Percentiles rank a stretch among this genome's conserved stretches.
These are phyloP conservation scores for Botryosphaeria dothidea DNA, from an alignment of 2,329 filamentous ascomycete species.

Conservation along the genomic window DNA sequence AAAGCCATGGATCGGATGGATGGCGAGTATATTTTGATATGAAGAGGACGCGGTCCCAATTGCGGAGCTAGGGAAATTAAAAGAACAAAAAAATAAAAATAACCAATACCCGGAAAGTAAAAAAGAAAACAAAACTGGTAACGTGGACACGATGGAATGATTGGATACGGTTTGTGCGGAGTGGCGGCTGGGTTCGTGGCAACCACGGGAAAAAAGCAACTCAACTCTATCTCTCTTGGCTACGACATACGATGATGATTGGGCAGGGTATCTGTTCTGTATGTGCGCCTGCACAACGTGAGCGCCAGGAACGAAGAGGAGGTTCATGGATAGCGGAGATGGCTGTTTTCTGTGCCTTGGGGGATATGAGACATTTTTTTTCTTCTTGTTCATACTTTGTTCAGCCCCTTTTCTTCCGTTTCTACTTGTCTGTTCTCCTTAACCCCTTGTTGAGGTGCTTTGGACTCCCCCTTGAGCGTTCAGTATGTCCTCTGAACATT, in stretches of 20 bases:
- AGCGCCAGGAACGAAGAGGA: background rate
- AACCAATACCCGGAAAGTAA: background rate
- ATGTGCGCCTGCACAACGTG: background rate
- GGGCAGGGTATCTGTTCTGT: background rate
- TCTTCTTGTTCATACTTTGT: conserved; percentile 1
- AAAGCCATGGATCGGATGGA: conserved; percentile 53
- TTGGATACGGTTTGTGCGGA: background rate
- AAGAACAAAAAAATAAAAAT: background rate
- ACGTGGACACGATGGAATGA: conserved; percentile 14
- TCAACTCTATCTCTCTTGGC: background rate
- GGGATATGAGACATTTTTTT: background rate
- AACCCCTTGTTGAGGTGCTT: background rate
- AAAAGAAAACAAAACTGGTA: background rate
- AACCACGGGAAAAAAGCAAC: background rate
- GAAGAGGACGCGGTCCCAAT: conserved; percentile 22
- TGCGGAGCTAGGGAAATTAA: background rate
- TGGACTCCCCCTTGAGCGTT: background rate
- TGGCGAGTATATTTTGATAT: conserved; percentile 55
- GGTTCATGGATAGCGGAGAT: background rate
- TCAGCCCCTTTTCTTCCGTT: background rate
- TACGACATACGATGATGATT: background rate
- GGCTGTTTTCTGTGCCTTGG: background rate
- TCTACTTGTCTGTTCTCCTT: background rate
- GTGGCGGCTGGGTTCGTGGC: background rate
- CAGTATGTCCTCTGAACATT: background rate